Evolutionary conservation across 2,329 filamentous ascomycete species (phyloP).

Genomic region (Thermothelomyces thermophilus): DNA sequence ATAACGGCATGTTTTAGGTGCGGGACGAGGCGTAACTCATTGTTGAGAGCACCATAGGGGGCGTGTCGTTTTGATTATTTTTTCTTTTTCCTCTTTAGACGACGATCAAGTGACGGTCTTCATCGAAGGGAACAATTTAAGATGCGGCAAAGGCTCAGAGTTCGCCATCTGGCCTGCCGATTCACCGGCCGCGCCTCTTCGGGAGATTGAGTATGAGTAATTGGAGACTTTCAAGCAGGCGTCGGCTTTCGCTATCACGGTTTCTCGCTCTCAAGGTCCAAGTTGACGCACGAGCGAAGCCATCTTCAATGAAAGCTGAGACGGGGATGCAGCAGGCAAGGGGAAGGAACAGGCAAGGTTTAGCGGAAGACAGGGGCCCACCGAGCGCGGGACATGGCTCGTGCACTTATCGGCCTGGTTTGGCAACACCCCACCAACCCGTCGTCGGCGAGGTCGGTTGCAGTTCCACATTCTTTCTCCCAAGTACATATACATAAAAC

Average conservation of each 20-base stretch:
- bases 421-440: slow-evolving; percentile 1
- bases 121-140: neutral
- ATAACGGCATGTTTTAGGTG: slow-evolving; percentile 39
- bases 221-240: too few species aligned
- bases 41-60: neutral
- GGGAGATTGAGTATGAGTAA: neutral
- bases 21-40: slow-evolving; percentile 6
- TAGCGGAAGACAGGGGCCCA: neutral
- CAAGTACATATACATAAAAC: too few species aligned
- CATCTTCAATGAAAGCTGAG: neutral
- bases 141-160: neutral
- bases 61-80: neutral
- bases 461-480: too few species aligned
- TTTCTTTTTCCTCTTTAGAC: too few species aligned
- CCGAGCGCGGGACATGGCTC: neutral
- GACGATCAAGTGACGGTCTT: neutral
- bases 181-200: neutral
- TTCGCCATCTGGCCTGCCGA: slow-evolving; percentile 6
- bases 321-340: slow-evolving; percentile 1
- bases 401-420: neutral
- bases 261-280: neutral
- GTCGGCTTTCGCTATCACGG: too few species aligned
- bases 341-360: neutral
- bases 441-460: neutral
- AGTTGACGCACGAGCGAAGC: neutral